phyloP scores from a whole-genome alignment of 2,329 filamentous ascomycete genomes.

The Cercospora zeina region DNA sequence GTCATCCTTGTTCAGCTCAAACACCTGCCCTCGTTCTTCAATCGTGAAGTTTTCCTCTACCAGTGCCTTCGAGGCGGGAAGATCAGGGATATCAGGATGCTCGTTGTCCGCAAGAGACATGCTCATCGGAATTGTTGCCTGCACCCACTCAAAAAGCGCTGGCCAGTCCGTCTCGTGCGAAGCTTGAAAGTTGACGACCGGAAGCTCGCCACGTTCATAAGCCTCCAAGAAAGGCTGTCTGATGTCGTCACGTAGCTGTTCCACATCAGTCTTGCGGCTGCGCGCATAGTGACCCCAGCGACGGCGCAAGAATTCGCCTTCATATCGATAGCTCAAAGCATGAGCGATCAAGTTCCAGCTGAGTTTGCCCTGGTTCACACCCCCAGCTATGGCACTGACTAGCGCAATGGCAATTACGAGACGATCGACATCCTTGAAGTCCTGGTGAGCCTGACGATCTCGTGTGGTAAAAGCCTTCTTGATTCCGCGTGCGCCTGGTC shows the following conservation, averaged over 20 bases:
- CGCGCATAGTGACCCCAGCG: constrained; percentile 41
- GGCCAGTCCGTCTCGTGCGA: constrained; percentile 68
- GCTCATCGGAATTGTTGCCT: constrained; percentile 44
- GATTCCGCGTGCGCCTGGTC: constrained; percentile 9
- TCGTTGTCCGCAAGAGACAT: constrained; percentile 30
- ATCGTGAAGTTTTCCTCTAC: constrained; percentile 25
- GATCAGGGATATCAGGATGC: constrained; percentile 40
- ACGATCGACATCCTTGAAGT: constrained; percentile 37
- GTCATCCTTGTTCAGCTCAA: constrained; percentile 24
- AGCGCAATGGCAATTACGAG: constrained; percentile 40
- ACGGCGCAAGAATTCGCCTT: constrained; percentile 43
- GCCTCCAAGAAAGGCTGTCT: constrained; percentile 65
- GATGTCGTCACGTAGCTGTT: constrained; percentile 62
- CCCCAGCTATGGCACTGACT: constrained; percentile 40
- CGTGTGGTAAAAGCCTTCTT: constrained; percentile 21
- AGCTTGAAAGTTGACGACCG: constrained; percentile 63
- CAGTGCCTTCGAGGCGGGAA: constrained; percentile 21
- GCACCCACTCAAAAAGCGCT: constrained; percentile 65
- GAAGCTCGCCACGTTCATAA: constrained; percentile 63
- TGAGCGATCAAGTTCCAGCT: constrained; percentile 48
- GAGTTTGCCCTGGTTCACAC: constrained; percentile 38
- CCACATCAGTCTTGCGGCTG: constrained; percentile 32
- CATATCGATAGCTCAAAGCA: constrained; percentile 42
- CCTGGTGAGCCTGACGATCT: constrained; percentile 25
- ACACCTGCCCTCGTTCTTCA: constrained; percentile 16